phyloP scores from a whole-genome alignment of 139 green algal species.

The Medakamo hakoo region DNA sequence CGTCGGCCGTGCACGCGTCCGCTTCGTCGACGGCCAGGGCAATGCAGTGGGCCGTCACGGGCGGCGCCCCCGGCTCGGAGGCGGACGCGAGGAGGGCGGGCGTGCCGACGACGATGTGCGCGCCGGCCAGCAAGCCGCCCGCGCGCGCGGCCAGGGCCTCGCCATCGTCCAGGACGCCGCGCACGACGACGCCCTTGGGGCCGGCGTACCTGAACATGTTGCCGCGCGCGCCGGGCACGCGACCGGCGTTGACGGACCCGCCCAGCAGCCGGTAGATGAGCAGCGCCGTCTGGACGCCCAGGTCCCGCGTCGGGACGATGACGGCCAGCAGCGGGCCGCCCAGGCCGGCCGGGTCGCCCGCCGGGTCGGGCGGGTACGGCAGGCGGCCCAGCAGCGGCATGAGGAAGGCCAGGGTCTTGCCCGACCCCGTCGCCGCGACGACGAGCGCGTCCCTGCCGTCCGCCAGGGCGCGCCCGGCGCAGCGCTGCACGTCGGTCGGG shows the following conservation, averaged over 20 bases:
- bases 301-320: conserved; percentile 68
- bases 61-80: background rate
- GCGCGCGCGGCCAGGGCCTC: conserved; percentile 26
- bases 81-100: conserved; percentile 32
- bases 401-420: conserved; percentile 70
- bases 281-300: conserved; percentile 68
- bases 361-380: conserved; percentile 39
- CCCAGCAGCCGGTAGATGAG: conserved; percentile 61
- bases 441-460: conserved; percentile 40
- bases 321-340: conserved; percentile 49
- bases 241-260: conserved; percentile 39
- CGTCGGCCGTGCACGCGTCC: conserved; percentile 16
- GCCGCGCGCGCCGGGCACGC: conserved; percentile 37
- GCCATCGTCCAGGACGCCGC: conserved; percentile 47
- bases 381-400: conserved; percentile 42
- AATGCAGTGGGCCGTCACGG: background rate
- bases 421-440: conserved; percentile 44
- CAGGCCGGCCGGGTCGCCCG: background rate
- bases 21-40: conserved; percentile 30
- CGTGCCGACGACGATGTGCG: conserved; percentile 59
- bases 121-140: conserved; percentile 26
- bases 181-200: conserved; percentile 48
- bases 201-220: conserved; percentile 77
- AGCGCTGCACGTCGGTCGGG: conserved; percentile 54
- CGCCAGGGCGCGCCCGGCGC: conserved; percentile 24